Evolutionary conservation across 2,329 filamentous ascomycete genomes (phyloP).

Genomic region (Colletotrichum siamense): DNA sequence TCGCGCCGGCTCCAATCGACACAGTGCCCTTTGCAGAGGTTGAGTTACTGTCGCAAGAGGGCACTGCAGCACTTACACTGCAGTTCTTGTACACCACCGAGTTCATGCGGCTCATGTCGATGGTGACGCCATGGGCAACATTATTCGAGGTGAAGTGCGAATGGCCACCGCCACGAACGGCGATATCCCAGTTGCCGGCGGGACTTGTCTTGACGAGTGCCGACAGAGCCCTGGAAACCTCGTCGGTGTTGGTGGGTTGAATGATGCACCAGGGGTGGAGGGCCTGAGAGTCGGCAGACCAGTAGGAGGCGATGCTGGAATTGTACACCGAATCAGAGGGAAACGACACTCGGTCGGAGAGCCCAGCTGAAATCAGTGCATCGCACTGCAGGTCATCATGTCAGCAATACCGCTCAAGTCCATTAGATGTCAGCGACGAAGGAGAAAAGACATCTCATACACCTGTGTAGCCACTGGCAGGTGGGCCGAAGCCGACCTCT

Average conservation of each 20-base stretch:
- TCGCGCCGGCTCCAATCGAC: background rate
- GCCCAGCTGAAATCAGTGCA: background rate
- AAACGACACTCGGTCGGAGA: background rate
- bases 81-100: background rate
- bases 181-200: background rate
- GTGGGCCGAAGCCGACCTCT: background rate
- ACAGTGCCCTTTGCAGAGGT: background rate
- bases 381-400: background rate
- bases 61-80: background rate
- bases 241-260: conserved; percentile 24
- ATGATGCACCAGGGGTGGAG: conserved; percentile 33
- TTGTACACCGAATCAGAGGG: background rate
- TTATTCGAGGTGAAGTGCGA: background rate
- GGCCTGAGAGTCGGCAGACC: conserved; percentile 25
- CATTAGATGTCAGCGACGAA: background rate
- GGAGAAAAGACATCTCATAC: background rate
- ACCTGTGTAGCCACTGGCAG: background rate
- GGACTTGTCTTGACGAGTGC: background rate
- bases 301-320: conserved; percentile 19
- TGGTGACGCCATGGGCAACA: background rate
- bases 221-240: conserved; percentile 27
- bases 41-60: background rate
- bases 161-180: background rate
- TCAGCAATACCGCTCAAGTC: background rate
- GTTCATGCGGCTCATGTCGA: background rate